Percentiles rank a stretch among this genome's conserved stretches.
Conservation (phyloP, 192 early-diverging fungal genomes). For the Obelidium mucronatum region DNA sequence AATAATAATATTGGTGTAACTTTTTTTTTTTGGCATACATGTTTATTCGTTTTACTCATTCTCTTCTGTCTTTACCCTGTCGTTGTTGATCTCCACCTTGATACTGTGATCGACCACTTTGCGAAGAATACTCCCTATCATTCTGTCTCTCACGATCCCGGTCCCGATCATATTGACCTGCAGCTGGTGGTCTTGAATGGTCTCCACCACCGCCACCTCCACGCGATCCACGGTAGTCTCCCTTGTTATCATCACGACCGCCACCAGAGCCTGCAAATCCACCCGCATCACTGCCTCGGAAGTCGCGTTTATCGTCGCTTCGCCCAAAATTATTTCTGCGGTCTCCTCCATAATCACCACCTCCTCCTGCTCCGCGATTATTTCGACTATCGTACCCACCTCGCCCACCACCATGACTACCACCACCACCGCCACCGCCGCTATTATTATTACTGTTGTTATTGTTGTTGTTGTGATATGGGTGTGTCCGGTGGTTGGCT, state of each 20-base stretch:
- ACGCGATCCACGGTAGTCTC: neutral
- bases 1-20: no score
- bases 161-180: neutral
- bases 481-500: neutral
- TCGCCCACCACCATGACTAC: conserved; percentile 51
- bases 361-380: conserved; percentile 39
- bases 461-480: neutral
- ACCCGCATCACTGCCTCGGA: neutral
- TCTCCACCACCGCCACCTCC: conserved; percentile 12
- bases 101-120: no score
- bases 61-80: no score
- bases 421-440: conserved; percentile 24
- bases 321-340: neutral
- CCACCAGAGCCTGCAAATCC: neutral
- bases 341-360: conserved; percentile 14
- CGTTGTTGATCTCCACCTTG: no score
- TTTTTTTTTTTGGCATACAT: no score
- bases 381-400: conserved; percentile 58
- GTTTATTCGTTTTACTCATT: no score
- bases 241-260: neutral
- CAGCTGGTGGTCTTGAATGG: conserved; percentile 5
- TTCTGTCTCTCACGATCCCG: conserved; percentile 13
- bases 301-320: neutral
- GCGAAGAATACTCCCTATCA: neutral
- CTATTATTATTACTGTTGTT: neutral